phyloP scores from a whole-genome alignment of 2,329 filamentous ascomycete species.

The Herpotrichia juniperi region DNA sequence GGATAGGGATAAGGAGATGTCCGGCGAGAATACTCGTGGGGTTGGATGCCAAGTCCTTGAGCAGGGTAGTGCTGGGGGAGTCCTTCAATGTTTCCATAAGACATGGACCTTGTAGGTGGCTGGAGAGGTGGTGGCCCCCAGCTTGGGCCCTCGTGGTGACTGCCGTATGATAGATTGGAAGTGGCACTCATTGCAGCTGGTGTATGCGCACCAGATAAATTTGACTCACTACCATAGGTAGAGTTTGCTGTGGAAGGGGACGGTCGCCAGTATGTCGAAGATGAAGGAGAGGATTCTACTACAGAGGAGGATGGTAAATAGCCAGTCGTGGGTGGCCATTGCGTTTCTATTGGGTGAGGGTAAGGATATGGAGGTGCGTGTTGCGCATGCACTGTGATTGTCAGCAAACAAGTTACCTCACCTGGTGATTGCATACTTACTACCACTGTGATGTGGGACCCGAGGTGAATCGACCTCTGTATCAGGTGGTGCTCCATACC shows the following conservation, averaged over 20 bases:
- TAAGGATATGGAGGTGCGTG: slow-evolving; percentile 41
- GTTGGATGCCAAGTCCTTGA: slow-evolving; percentile 37
- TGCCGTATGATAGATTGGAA: slow-evolving; percentile 43
- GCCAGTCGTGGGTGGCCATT: slow-evolving; percentile 38
- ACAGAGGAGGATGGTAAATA: slow-evolving; percentile 44
- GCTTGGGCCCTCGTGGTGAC: slow-evolving; percentile 34
- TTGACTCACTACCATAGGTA: slow-evolving; percentile 43
- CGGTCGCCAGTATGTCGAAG: slow-evolving; percentile 41
- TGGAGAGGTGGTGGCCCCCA: slow-evolving; percentile 36
- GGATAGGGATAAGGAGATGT: slow-evolving; percentile 43
- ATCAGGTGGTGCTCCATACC: slow-evolving; percentile 33
- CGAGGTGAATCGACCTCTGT: slow-evolving; percentile 35
- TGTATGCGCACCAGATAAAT: slow-evolving; percentile 40
- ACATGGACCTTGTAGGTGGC: slow-evolving; percentile 45
- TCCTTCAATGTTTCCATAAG: slow-evolving; percentile 47
- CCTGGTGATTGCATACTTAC: slow-evolving; percentile 24
- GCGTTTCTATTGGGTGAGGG: slow-evolving; percentile 42
- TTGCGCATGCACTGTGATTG: slow-evolving; percentile 34
- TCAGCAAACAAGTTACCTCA: slow-evolving; percentile 17
- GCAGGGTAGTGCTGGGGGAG: slow-evolving; percentile 39
- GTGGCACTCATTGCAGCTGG: slow-evolving; percentile 42
- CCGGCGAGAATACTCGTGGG: slow-evolving; percentile 37
- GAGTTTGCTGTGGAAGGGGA: slow-evolving; percentile 42
- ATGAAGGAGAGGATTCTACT: slow-evolving; percentile 40
- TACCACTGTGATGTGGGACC: slow-evolving; percentile 24